Evolutionary conservation across 1,284 basidiomycete species (phyloP).

Genomic region (Singerocomus inundabilis): DNA sequence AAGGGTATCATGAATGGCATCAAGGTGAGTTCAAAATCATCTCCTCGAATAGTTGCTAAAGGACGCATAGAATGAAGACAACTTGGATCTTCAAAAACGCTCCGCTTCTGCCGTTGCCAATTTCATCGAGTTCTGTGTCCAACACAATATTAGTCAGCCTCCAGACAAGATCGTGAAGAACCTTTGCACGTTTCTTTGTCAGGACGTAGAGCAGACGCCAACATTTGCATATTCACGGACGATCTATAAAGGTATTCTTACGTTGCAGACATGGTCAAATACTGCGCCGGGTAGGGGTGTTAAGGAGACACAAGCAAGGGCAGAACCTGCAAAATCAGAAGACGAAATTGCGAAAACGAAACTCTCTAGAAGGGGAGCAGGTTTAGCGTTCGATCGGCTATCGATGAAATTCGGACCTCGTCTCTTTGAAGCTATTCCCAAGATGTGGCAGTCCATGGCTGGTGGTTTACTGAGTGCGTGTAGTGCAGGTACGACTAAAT

Average conservation of each 20-base stretch:
- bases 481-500: conserved; percentile 48
- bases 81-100: conserved; percentile 85
- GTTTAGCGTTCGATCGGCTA: conserved; percentile 79
- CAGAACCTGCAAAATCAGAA: conserved; percentile 42
- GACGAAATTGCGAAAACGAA: conserved; percentile 55
- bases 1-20: conserved; percentile 98
- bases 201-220: conserved; percentile 87
- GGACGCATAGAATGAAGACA: conserved; percentile 77
- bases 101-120: conserved; percentile 86
- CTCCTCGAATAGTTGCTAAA: conserved; percentile 7
- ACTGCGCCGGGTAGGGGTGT: conserved; percentile 35
- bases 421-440: conserved; percentile 79
- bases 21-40: conserved; percentile 58
- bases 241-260: conserved; percentile 72
- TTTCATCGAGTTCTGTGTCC: conserved; percentile 85
- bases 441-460: conserved; percentile 93
- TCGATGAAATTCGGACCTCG: conserved; percentile 75
- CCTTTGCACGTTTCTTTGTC: conserved; percentile 94
- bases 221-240: conserved; percentile 75
- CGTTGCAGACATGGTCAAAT: conserved; percentile 53
- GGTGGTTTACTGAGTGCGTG: conserved; percentile 75
- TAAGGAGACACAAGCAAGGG: conserved; percentile 50
- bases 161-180: conserved; percentile 97
- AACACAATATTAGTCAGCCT: conserved; percentile 58
- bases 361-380: conserved; percentile 79